A percentile compares a stretch with the other conserved stretches of the same genome.
Conservation (phyloP, 495 filamentous ascomycete species). For the Acidomyces sp. region DNA sequence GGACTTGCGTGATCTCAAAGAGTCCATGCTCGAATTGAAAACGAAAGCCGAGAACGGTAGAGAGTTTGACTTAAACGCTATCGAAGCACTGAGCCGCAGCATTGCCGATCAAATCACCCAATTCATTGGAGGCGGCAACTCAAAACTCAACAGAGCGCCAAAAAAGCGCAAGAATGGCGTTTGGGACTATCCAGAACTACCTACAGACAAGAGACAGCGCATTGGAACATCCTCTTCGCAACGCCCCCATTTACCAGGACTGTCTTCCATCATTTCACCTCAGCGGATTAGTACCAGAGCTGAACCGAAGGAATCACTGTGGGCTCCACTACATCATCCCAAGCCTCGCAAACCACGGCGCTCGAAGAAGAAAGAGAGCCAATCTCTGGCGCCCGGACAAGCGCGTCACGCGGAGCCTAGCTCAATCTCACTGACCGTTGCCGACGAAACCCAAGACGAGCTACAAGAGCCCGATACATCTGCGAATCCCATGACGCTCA, state of each 20-base stretch:
- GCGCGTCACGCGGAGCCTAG: neutral
- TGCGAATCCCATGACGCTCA: neutral
- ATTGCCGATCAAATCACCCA: slow-evolving; percentile 15
- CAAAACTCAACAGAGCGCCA: neutral
- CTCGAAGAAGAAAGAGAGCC: neutral
- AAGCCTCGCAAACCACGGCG: neutral
- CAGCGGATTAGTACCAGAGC: no score
- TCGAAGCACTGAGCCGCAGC: slow-evolving; percentile 11
- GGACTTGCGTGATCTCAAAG: slow-evolving; percentile 6
- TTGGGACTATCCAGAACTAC: slow-evolving; percentile 15
- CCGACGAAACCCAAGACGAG: neutral
- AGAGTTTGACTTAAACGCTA: slow-evolving; percentile 2
- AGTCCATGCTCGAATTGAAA: slow-evolving; percentile 3
- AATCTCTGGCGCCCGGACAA: neutral
- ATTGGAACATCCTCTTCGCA: neutral
- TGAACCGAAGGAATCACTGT: slow-evolving; percentile 6
- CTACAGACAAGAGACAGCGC: slow-evolving; percentile 4
- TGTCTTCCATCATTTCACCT: slow-evolving; percentile 3
- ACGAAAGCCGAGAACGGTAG: slow-evolving; percentile 1
- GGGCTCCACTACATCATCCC: slow-evolving; percentile 7
- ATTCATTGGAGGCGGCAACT: neutral
- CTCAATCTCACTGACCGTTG: neutral
- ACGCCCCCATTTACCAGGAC: neutral
- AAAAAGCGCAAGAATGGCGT: slow-evolving; percentile 1
- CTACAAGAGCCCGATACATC: neutral